Conservation (phyloP, 345 rosid genomes). For the Hirschfeldia incana region DNA sequence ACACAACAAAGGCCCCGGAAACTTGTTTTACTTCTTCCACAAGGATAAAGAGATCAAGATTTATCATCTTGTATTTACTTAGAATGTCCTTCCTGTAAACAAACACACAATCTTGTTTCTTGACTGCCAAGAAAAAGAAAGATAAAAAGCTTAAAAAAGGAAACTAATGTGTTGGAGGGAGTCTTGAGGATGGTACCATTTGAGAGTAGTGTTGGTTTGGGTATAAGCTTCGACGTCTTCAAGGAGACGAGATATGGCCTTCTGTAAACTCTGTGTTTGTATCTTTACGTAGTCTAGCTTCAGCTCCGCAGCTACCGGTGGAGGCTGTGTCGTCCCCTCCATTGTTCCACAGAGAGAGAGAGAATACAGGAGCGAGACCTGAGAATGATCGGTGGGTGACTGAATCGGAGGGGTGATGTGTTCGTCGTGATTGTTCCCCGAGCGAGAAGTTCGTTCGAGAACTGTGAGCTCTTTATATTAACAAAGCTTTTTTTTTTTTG, state of each 20-base stretch:
- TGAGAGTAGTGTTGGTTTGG: conserved; percentile 67
- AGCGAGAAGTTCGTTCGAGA: neutral
- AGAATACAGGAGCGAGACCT: neutral
- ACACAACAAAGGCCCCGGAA: conserved; percentile 78
- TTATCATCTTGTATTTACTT: conserved; percentile 88
- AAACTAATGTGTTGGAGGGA: neutral
- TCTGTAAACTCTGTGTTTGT: conserved; percentile 71
- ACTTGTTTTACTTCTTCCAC: conserved; percentile 79
- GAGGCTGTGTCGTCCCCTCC: conserved; percentile 24
- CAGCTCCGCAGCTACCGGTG: conserved; percentile 55
- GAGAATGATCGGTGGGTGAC: neutral
- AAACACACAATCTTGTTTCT: neutral
- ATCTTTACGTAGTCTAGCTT: conserved; percentile 75
- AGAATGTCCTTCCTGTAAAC: conserved; percentile 80
- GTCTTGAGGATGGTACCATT: conserved; percentile 52
- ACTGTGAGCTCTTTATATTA: neutral
- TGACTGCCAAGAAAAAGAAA: neutral
- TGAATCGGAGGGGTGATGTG: neutral
- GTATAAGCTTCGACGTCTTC: conserved; percentile 37
- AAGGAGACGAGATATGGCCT: conserved; percentile 83
- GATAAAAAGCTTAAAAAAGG: neutral
- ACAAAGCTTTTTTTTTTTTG: neutral
- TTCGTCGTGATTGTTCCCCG: neutral
- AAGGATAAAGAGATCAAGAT: conserved; percentile 89
- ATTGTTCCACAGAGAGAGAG: neutral